Percentiles rank a stretch among this genome's conserved stretches.
Conservation (phyloP, 768 basidiomycete genomes). For the Russula lepida region DNA sequence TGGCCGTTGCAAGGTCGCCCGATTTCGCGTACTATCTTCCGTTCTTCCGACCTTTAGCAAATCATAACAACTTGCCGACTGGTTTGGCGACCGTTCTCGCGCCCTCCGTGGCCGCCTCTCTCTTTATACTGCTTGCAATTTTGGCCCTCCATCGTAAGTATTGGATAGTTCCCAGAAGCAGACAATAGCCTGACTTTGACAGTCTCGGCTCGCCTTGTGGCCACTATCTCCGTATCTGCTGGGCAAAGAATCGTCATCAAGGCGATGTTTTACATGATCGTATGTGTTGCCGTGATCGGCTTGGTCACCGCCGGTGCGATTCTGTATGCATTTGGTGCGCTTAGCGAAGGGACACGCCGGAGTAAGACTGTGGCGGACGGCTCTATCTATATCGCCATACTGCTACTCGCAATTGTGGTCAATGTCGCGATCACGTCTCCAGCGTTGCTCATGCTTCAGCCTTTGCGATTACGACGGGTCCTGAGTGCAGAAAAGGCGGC, state of each 20-base stretch:
- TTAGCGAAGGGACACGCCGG: slow-evolving; percentile 34
- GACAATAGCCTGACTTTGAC: not conserved
- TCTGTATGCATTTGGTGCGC: slow-evolving; percentile 55
- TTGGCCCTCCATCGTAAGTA: slow-evolving; percentile 48
- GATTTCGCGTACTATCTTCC: slow-evolving; percentile 63
- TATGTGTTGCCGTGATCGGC: slow-evolving; percentile 49
- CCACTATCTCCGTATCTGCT: slow-evolving; percentile 53
- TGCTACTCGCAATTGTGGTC: slow-evolving; percentile 50
- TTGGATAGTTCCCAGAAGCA: not conserved
- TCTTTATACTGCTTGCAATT: slow-evolving; percentile 52
- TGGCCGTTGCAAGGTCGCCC: slow-evolving; percentile 61
- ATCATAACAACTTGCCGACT: slow-evolving; percentile 41
- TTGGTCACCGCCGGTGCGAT: slow-evolving; percentile 60
- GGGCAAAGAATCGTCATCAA: slow-evolving; percentile 54
- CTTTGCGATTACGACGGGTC: slow-evolving; percentile 50
- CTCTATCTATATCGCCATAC: slow-evolving; percentile 58
- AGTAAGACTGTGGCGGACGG: slow-evolving; percentile 53
- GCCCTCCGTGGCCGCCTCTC: slow-evolving; percentile 50
- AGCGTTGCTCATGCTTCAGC: slow-evolving; percentile 66
- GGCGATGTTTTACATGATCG: slow-evolving; percentile 52
- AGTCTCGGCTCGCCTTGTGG: slow-evolving; percentile 29
- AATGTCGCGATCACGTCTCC: slow-evolving; percentile 63
- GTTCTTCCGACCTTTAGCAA: slow-evolving; percentile 49
- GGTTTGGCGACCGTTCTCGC: slow-evolving; percentile 62
- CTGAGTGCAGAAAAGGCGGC: slow-evolving; percentile 48